Conservation (phyloP, 2,329 filamentous ascomycete genomes). For the Arthroderma sp. region DNA sequence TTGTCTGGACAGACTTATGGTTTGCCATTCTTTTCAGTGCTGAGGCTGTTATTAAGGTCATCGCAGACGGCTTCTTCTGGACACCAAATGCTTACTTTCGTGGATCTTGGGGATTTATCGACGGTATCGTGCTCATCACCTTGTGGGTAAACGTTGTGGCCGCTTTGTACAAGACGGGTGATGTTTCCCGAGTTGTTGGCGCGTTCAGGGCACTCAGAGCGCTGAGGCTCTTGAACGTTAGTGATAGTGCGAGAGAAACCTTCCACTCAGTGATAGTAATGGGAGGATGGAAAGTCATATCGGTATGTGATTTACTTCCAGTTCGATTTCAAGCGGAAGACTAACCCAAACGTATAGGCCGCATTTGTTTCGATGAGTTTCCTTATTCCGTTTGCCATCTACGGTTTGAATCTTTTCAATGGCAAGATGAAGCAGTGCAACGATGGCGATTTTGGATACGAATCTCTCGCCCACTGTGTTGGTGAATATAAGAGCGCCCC, state of each 20-base stretch:
- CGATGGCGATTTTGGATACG: slow-evolving; percentile 47
- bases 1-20: slow-evolving; percentile 81
- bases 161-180: slow-evolving; percentile 66
- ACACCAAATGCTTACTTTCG: slow-evolving; percentile 95
- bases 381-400: slow-evolving; percentile 91
- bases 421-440: slow-evolving; percentile 73
- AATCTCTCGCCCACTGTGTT: slow-evolving; percentile 60
- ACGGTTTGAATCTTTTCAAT: slow-evolving; percentile 84
- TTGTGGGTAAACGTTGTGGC: slow-evolving; percentile 91
- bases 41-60: slow-evolving; percentile 80
- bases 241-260: slow-evolving; percentile 86
- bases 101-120: slow-evolving; percentile 93
- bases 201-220: slow-evolving; percentile 95
- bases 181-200: slow-evolving; percentile 78
- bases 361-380: slow-evolving; percentile 90
- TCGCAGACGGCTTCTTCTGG: slow-evolving; percentile 92
- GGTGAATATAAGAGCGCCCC: slow-evolving; percentile 69
- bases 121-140: slow-evolving; percentile 79
- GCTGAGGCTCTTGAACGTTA: slow-evolving; percentile 82
- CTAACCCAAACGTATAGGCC: slow-evolving; percentile 37
- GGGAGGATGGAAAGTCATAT: slow-evolving; percentile 86
- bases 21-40: slow-evolving; percentile 78
- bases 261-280: slow-evolving; percentile 94
- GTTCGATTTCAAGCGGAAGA: background rate
- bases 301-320: slow-evolving; percentile 42